Evolutionary conservation across 257 asterid species (phyloP).

Genomic region (Nicotiana attenuata): DNA sequence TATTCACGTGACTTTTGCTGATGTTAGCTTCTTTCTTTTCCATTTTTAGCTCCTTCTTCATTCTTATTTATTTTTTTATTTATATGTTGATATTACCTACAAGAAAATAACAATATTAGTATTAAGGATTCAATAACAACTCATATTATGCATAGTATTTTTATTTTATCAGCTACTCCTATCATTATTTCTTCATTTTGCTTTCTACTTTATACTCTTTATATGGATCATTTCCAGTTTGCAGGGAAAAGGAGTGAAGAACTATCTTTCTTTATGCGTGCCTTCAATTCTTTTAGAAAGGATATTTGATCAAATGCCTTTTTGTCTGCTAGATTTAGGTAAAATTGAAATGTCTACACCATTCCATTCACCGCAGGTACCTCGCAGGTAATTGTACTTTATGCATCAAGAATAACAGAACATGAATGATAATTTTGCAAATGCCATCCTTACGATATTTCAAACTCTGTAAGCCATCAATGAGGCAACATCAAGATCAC

Average conservation of each 20-base stretch:
- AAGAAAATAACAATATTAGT: too few species aligned
- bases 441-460: conserved; percentile 1
- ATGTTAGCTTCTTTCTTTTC: too few species aligned
- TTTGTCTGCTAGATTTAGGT: conserved; percentile 57
- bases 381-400: conserved; percentile 42
- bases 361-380: conserved; percentile 59
- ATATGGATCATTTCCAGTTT: background rate
- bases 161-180: too few species aligned
- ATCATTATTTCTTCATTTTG: background rate
- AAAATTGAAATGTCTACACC: conserved; percentile 69
- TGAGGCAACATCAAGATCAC: too few species aligned
- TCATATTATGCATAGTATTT: too few species aligned
- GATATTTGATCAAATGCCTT: conserved; percentile 16
- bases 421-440: conserved; percentile 6
- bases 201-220: background rate
- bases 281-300: conserved; percentile 9
- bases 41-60: too few species aligned
- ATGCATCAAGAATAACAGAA: background rate
- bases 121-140: too few species aligned
- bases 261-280: background rate
- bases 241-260: background rate
- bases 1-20: too few species aligned
- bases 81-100: too few species aligned
- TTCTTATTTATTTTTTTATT: too few species aligned
- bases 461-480: too few species aligned